Conservation (phyloP, 2,329 filamentous ascomycete species). For the Phyllosticta capitalensis region DNA sequence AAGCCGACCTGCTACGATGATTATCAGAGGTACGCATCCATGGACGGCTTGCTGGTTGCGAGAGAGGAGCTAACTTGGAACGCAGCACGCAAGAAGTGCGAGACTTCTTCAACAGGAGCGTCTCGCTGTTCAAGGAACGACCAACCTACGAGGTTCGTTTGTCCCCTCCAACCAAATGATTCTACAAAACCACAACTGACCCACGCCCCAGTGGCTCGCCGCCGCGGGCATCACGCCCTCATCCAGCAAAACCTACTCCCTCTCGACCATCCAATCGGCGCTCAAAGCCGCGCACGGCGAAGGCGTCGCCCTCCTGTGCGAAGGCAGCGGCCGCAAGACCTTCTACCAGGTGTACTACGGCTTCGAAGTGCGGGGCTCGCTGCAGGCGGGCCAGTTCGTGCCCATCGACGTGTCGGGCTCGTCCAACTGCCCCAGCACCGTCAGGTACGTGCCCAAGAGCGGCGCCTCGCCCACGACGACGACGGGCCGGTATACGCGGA, state of each 20-base stretch:
- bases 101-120: conserved; percentile 59
- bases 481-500: conserved; percentile 19
- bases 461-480: conserved; percentile 23
- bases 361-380: conserved; percentile 51
- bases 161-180: background rate
- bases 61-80: background rate
- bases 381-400: conserved; percentile 53
- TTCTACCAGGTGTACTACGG: conserved; percentile 53
- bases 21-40: conserved; percentile 32
- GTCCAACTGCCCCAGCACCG: conserved; percentile 51
- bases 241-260: conserved; percentile 48
- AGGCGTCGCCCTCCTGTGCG: conserved; percentile 52
- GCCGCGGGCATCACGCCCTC: conserved; percentile 52
- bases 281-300: conserved; percentile 42
- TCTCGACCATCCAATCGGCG: conserved; percentile 49
- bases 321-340: conserved; percentile 23
- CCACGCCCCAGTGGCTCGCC: conserved; percentile 41
- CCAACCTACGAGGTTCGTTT: conserved; percentile 49
- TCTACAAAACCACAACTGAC: too few species aligned
- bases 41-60: background rate
- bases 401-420: conserved; percentile 47
- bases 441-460: conserved; percentile 56
- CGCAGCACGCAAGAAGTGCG: conserved; percentile 50
- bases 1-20: conserved; percentile 53
- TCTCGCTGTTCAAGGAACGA: conserved; percentile 56